These are phyloP conservation scores for Ceratocystis alfenasii DNA, from an alignment of 2,329 filamentous ascomycete genomes.

Conservation along the genomic window DNA sequence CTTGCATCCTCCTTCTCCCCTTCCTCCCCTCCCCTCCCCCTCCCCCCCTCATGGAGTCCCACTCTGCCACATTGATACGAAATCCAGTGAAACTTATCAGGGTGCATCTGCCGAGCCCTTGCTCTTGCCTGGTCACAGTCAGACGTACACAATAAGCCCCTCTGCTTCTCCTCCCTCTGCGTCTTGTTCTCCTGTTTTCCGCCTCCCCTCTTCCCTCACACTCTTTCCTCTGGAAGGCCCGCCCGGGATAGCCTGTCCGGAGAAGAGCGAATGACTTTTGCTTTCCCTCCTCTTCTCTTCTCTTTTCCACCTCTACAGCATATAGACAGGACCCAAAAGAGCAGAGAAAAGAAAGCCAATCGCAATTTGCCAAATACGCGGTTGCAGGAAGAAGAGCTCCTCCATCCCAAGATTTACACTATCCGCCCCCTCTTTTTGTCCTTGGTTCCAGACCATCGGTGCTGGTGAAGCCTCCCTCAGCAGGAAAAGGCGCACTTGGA, in stretches of 20 bases:
- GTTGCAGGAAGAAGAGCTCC: neutral
- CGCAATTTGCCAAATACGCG: neutral
- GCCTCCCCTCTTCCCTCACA: neutral
- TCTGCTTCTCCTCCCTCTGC: neutral
- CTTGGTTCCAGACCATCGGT: neutral
- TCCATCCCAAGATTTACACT: neutral
- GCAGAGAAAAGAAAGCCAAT: neutral
- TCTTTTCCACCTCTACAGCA: neutral
- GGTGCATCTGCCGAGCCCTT: slow-evolving; percentile 5
- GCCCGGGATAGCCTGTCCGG: neutral
- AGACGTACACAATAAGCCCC: neutral
- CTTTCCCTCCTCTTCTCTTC: neutral
- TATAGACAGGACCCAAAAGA: neutral
- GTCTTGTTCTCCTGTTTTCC: neutral
- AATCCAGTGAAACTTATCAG: slow-evolving; percentile 9
- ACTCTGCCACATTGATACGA: neutral
- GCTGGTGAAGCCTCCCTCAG: neutral
- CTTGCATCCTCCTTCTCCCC: neutral
- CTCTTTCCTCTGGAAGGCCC: neutral
- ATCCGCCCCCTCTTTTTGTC: neutral
- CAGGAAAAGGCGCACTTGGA: neutral
- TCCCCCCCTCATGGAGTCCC: neutral
- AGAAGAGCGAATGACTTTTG: neutral
- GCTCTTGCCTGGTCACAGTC: neutral
- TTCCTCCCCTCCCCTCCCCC: neutral